Evolutionary conservation across 305 asterid genomes (phyloP), one percentile per base, ranked within the genome.

Genomic region (Andrographis paniculata): DNA sequence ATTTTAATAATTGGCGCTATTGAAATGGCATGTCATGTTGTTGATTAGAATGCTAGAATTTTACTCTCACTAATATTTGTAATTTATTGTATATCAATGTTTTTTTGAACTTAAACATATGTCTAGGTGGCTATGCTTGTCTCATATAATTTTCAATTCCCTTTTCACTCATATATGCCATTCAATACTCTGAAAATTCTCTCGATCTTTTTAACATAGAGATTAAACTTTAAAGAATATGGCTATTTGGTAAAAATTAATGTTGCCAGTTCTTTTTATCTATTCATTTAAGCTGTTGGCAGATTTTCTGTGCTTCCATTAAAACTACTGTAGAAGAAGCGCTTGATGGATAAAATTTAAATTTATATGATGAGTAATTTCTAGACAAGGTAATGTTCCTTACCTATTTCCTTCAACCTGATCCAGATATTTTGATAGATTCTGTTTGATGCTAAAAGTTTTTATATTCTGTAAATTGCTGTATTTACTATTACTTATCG

Each of bases 1-100:
- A 21, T 57, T 55, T 16, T 13, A 14, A 49, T 35, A 31, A 48
- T 42, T 45, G 43, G 20, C 44, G 37, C 44, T 53, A 12, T 47
- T 40, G 21, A 31, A 44, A 50, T 52, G 42, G 42, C 61, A 17
- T 20, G 17, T 33, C 10, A 6, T 19, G 48, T 22, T 20, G 45
- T 55, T 43, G 54, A 14, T 30, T 42, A 45, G 21, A 19, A 20
- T 55, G 18, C 16, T 48, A 27, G 33, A 10, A 5, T 52, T 41
- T 33, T 5, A 16, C 20, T 48, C 17, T 20, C 19, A 43, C 46
- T 40, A 28, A 41, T 17, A 15, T 36, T 38, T 14, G 9, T 12
- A 17, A 19, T 24, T 22, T 46, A 14, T 27, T 10, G 18, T 18
- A 5, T 18, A 19, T 15, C 48, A 42, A 15, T 31, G 20, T 45